Evolutionary conservation across 176 grass and related monocot genomes (phyloP).

Genomic region (Panicum miliaceum): DNA sequence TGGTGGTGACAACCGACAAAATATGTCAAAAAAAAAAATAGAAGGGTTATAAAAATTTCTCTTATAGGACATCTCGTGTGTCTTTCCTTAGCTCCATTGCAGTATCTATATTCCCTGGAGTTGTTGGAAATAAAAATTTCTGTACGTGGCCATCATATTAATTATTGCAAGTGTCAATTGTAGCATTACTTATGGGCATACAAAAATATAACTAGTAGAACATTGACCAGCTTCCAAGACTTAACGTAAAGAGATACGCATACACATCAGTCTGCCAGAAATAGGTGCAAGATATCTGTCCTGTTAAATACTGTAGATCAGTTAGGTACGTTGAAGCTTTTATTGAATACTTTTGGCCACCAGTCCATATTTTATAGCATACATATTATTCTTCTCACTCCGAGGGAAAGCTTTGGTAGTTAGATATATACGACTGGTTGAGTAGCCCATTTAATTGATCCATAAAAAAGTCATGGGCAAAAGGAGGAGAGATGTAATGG

Average conservation of each 20-base stretch:
- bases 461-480: slow-evolving; percentile 30
- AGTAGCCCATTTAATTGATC: slow-evolving; percentile 37
- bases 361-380: slow-evolving; percentile 34
- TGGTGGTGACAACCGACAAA: background rate
- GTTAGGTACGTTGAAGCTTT: slow-evolving; percentile 39
- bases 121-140: slow-evolving; percentile 26
- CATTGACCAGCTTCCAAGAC: background rate
- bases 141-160: slow-evolving; percentile 15
- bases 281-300: slow-evolving; percentile 33
- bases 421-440: slow-evolving; percentile 23
- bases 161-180: slow-evolving; percentile 1
- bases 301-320: slow-evolving; percentile 24
- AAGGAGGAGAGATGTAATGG: background rate
- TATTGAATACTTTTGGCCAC: slow-evolving; percentile 41
- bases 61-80: background rate
- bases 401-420: slow-evolving; percentile 22
- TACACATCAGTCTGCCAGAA: slow-evolving; percentile 29
- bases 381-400: slow-evolving; percentile 21
- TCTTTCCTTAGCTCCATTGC: slow-evolving; percentile 26
- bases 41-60: slow-evolving; percentile 2
- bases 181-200: slow-evolving; percentile 4
- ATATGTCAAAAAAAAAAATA: slow-evolving; percentile 14
- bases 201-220: slow-evolving; percentile 29
- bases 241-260: background rate
- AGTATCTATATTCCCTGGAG: background rate